Percentiles rank a stretch among this genome's conserved stretches.
These are phyloP conservation scores for Ceratocystis cubensis DNA, from an alignment of 2,329 filamentous ascomycete species.

Conservation along the genomic window DNA sequence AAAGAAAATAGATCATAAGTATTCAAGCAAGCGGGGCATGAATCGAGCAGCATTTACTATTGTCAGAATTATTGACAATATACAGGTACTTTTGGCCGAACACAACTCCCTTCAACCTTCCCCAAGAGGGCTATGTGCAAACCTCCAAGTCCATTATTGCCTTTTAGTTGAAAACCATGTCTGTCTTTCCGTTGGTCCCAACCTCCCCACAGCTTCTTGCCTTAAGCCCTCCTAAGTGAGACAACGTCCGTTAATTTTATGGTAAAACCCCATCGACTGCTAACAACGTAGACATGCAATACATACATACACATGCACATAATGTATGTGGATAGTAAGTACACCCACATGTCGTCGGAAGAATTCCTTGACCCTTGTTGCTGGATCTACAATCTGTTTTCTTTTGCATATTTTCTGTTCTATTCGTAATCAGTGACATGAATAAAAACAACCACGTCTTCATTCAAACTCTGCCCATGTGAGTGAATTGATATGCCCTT, in stretches of 20 bases:
- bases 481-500: neutral
- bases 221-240: neutral
- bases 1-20: neutral
- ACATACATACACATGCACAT: neutral
- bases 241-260: neutral
- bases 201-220: neutral
- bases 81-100: neutral
- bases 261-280: neutral
- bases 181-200: neutral
- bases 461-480: neutral
- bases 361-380: neutral
- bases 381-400: neutral
- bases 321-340: neutral
- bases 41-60: neutral
- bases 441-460: neutral
- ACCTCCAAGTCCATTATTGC: neutral
- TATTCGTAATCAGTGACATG: neutral
- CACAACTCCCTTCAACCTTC: neutral
- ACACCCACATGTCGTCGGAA: neutral
- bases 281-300: neutral
- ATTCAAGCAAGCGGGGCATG: neutral
- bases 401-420: neutral
- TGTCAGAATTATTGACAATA: neutral
- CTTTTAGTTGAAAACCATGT: neutral
- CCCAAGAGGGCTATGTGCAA: neutral